Percentiles rank a stretch among this genome's conserved stretches.
Conservation (phyloP, 208 protist species). For the Crithidia acanthocephali region DNA sequence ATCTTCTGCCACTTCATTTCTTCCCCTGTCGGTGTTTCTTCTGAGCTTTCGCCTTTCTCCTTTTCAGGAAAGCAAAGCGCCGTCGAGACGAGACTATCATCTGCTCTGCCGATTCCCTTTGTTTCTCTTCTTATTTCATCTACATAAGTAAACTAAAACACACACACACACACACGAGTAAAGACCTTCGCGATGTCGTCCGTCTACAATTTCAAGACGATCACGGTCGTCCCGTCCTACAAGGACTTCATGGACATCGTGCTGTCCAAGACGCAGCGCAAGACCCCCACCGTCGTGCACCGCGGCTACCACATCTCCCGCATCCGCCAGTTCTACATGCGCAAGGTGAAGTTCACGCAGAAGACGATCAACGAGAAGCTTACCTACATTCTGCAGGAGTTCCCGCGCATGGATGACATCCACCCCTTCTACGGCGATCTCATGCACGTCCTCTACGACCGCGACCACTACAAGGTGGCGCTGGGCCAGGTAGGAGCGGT, state of each 20-base stretch:
- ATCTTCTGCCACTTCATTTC: background rate
- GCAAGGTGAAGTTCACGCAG: slow-evolving; percentile 99
- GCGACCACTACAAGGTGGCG: slow-evolving; percentile 99
- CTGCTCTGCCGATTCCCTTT: slow-evolving; percentile 1
- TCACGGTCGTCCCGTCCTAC: slow-evolving; percentile 97
- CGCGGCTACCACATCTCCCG: slow-evolving; percentile 98
- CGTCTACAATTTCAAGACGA: slow-evolving; percentile 99
- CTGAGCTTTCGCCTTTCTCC: too few relatives aligned
- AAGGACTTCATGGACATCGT: slow-evolving; percentile 99
- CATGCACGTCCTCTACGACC: slow-evolving; percentile 99
- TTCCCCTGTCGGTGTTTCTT: background rate
- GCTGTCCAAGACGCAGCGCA: slow-evolving; percentile 99
- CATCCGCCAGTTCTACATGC: slow-evolving; percentile 99
- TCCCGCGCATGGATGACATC: slow-evolving; percentile 98
- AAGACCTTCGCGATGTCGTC: slow-evolving; percentile 58
- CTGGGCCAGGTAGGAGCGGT: slow-evolving; percentile 99
- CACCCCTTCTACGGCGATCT: slow-evolving; percentile 99
- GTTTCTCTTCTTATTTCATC: background rate
- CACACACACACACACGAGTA: slow-evolving; percentile 14
- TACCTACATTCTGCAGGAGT: slow-evolving; percentile 96
- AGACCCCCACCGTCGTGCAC: slow-evolving; percentile 99
- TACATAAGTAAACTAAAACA: background rate
- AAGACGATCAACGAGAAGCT: slow-evolving; percentile 99
- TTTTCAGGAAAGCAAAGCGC: background rate
- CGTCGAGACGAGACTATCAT: background rate